Evolutionary conservation across 768 basidiomycete genomes (phyloP), one percentile per base, ranked within the genome.

Genomic region (Royoungia palumana): DNA sequence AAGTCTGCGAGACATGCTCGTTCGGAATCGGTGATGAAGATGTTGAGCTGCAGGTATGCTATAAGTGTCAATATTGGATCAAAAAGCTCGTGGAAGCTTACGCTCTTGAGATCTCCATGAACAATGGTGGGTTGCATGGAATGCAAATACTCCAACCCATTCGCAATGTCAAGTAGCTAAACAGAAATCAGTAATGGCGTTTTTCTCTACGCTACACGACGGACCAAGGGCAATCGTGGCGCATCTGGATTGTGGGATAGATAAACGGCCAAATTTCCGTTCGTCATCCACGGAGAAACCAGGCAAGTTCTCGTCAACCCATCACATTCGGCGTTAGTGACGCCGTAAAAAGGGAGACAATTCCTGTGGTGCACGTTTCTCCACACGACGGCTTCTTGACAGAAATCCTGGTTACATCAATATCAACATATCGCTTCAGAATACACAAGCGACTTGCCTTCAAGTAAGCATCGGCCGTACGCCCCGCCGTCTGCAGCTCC

Each of bases 21-120:
- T 35, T 43, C 51, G 1, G 60, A 63, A 20, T 53, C 40, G 6
- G 64, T 47, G 34, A 70, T 32, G 9, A 70, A 57, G 27, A 70
- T 53, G 41, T 70, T 69, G 1, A 56, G 35, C 67, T 69, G 25
- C n/a, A 13, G 3, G 5, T 35, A 19, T 19, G n/a, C 3, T 0
- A 13, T 60, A 12, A 60, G 34, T 10, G 4, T 28, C 41, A 36
- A 10, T 12, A 5, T 30, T 12, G 3, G 6, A 37, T 22, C 8
- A 41, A 2, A 19, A 14, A 22, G n/a, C 21, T 16, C 28, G 19
- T 3, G 24, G 35, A 32, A 10, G 50, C 72, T 52, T 44, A 76
- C 75, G 25, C 69, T 68, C 56, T 74, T 75, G 19, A 75, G 49
- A 45, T 76, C 75, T 10, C 75, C 74, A 17, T 75, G 74, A 12